Percentiles rank a stretch among this genome's conserved stretches.
phyloP scores from a whole-genome alignment of 1,284 basidiomycete species.

The Phlebopus sp. region DNA sequence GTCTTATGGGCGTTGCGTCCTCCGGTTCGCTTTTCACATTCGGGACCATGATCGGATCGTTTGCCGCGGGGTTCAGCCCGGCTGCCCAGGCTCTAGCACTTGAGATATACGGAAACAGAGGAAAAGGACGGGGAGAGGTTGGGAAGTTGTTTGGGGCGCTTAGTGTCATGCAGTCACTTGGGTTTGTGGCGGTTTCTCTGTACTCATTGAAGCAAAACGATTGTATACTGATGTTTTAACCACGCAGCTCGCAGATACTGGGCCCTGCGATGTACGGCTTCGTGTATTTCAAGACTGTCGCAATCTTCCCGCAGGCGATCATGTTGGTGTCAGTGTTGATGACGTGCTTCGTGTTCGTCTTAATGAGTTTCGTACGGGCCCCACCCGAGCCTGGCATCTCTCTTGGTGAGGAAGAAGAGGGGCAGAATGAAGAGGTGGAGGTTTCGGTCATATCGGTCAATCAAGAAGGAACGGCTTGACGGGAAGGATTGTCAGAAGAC shows the following conservation, averaged over 20 bases:
- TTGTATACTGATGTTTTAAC: constrained; percentile 3
- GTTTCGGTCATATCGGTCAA: constrained; percentile 2
- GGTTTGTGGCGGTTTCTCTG: constrained; percentile 40
- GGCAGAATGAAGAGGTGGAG: not conserved
- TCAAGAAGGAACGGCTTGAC: not conserved
- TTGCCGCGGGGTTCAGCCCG: constrained; percentile 61
- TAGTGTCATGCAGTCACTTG: constrained; percentile 63
- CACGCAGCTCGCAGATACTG: constrained; percentile 39
- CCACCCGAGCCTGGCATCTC: constrained; percentile 13
- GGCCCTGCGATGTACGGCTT: constrained; percentile 51
- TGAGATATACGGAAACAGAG: constrained; percentile 51
- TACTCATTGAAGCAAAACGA: not conserved
- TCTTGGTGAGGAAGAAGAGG: constrained; percentile 8
- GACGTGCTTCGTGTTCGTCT: constrained; percentile 30
- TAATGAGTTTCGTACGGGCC: constrained; percentile 36
- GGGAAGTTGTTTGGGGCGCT: constrained; percentile 72
- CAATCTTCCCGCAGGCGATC: constrained; percentile 44
- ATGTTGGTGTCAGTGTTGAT: constrained; percentile 34
- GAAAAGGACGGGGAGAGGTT: constrained; percentile 40
- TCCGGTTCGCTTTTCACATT: constrained; percentile 46
- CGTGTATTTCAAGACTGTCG: constrained; percentile 47
- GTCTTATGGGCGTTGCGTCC: constrained; percentile 46
- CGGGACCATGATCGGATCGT: constrained; percentile 44
- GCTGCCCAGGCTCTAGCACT: constrained; percentile 66
- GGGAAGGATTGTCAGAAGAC: no score